Evolutionary conservation across 768 basidiomycete species (phyloP).

Genomic region (Boletus vinaceobasis): DNA sequence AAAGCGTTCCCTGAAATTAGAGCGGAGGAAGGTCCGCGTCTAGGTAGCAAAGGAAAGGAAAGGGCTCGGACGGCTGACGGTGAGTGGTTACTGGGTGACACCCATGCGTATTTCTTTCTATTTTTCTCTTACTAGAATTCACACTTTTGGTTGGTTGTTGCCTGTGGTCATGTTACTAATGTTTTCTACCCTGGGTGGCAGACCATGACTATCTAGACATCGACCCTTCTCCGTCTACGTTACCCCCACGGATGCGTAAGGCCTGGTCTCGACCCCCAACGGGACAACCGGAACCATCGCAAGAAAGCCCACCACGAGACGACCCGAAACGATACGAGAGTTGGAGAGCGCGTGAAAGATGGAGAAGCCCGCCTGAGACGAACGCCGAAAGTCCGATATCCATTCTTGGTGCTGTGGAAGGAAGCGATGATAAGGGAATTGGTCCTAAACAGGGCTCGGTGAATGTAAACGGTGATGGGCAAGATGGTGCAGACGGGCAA

Average conservation of each 20-base stretch:
- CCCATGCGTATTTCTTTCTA: not conserved
- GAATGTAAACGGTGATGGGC: constrained; percentile 5
- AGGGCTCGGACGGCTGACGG: constrained; percentile 19
- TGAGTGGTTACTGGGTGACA: constrained; percentile 12
- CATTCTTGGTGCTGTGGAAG: constrained; percentile 6
- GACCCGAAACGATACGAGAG: not conserved
- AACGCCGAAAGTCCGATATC: constrained; percentile 22
- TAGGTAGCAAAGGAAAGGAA: constrained; percentile 17
- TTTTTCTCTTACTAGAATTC: not conserved
- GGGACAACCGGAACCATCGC: not conserved
- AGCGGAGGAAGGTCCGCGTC: constrained; percentile 5
- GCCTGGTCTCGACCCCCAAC: constrained; percentile 30
- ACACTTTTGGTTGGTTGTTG: not conserved
- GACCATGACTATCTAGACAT: constrained; percentile 15
- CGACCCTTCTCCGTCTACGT: constrained; percentile 17
- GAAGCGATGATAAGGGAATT: not conserved
- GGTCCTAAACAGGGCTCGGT: not conserved
- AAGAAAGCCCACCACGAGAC: not conserved
- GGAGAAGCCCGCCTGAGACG: constrained; percentile 18
- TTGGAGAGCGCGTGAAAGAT: constrained; percentile 18
- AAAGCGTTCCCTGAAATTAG: constrained; percentile 12
- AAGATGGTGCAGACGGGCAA: constrained; percentile 21
- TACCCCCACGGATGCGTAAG: constrained; percentile 68
- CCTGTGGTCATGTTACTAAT: not conserved
- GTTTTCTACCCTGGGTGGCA: not conserved